Evolutionary conservation across 2,329 filamentous ascomycete species (phyloP), one percentile per base, ranked within the genome.

Genomic region (Botrytis hyacinthi): DNA sequence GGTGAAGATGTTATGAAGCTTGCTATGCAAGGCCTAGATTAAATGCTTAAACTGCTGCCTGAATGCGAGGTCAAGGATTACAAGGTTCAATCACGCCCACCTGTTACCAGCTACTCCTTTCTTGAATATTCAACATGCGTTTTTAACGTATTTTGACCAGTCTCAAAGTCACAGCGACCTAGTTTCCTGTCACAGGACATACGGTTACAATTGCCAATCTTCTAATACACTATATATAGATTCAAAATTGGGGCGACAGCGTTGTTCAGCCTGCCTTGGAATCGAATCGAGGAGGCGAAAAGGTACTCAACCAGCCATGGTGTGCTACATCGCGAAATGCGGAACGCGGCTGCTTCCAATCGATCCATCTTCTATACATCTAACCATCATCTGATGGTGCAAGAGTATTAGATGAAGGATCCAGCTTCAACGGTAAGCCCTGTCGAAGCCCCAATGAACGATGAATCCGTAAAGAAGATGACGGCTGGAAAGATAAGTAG

Each of bases 31-130:
- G 54, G 40, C 68, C 68, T 65, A 37, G 61, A 63, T 62, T 71
- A 26, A 67, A 67, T 54, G 48, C 37, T 72, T 72, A 72, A 69
- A 68, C 71, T 72, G 71, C 62, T 72, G 71, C 71, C 71, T 72
- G 71, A 72, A 68, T 57, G 62, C 71, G 46, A 68, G 71, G 62
- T 40, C 71, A 60, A 67, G 71, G 62, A 35, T 67, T 67, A 57
- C 70, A 59, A 71, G 35, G 46, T 54, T 46, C 44, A 35, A 65
- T 54, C 48, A 68, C 71, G 62, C 71, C 71, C 62, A 69, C 22
- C 62, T 72, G 48, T 68, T 54, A 60, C 71, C 62, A 69, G 63
- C 40, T 72, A 67, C 71, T 59, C 40, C 71, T 60, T 37, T 57
- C 32, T 40, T 60, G 40, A 57, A 40, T 48, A 51, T 26, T 60